Percentiles rank a stretch among this genome's conserved stretches.
Conservation (phyloP, 768 basidiomycete species). For the Dictyophora rubrovolvata region DNA sequence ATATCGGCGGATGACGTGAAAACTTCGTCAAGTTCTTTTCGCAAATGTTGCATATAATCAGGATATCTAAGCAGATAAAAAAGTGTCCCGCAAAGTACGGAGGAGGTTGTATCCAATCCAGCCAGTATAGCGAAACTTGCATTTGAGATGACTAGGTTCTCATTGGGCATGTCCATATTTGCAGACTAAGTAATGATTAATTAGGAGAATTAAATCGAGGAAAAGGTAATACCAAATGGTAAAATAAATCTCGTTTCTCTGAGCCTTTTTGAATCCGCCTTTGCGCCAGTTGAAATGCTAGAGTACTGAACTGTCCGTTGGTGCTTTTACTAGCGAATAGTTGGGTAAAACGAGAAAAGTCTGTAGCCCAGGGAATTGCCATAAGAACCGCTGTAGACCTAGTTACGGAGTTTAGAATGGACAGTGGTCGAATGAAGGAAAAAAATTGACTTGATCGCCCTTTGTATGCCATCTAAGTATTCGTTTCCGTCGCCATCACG, state of each 20-base stretch:
- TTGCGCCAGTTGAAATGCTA: conserved; percentile 17
- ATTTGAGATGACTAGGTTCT: conserved; percentile 28
- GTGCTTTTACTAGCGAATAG: conserved; percentile 19
- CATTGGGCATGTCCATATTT: conserved; percentile 26
- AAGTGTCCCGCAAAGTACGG: conserved; percentile 15
- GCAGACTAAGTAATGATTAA: conserved; percentile 10
- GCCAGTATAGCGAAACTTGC: conserved; percentile 18
- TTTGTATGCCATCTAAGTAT: conserved; percentile 34
- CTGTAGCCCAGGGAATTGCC: conserved; percentile 31
- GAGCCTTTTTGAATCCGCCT: not conserved
- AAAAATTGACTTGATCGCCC: conserved; percentile 11
- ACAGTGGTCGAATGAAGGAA: too few relatives aligned
- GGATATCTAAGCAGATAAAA: conserved; percentile 20
- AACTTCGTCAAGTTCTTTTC: conserved; percentile 19
- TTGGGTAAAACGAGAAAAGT: conserved; percentile 31
- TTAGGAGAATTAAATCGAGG: not conserved
- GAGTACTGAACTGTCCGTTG: conserved; percentile 21
- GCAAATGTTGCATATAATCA: conserved; percentile 15
- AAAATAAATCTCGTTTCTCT: conserved; percentile 22
- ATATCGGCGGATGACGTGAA: conserved; percentile 16
- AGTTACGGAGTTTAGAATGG: too few relatives aligned
- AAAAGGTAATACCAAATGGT: conserved; percentile 31
- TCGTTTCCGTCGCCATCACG: conserved; percentile 30
- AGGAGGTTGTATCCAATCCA: conserved; percentile 23
- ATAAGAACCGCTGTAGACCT: conserved; percentile 19